These are phyloP conservation scores for Penicillium macrosclerotiorum DNA, from an alignment of 495 filamentous ascomycete genomes.

Conservation along the genomic window DNA sequence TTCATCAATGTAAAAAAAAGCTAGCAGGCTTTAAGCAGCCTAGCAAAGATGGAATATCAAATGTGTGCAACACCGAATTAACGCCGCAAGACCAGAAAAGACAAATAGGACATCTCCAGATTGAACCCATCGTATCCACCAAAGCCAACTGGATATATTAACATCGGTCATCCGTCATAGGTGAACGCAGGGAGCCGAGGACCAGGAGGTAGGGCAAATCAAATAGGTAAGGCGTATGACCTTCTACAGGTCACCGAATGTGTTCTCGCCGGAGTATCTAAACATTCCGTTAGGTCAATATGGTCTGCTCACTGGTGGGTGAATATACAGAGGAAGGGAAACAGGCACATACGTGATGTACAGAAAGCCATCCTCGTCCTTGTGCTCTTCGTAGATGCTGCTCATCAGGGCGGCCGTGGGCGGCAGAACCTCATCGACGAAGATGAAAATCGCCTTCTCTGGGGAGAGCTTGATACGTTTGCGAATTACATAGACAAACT, in stretches of 20 bases:
- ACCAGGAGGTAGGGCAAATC: conserved; percentile 1
- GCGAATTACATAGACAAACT: conserved; percentile 99
- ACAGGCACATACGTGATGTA: conserved; percentile 53
- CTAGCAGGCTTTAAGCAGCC: conserved; percentile 14
- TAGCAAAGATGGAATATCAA: conserved; percentile 18
- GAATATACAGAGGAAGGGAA: not conserved
- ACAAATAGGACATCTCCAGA: conserved; percentile 12
- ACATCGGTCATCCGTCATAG: not conserved
- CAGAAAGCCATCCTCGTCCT: conserved; percentile 61
- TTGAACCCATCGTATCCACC: conserved; percentile 6
- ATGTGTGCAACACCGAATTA: conserved; percentile 27
- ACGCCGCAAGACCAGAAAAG: conserved; percentile 24
- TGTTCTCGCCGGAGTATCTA: conserved; percentile 99
- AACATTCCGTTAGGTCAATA: conserved; percentile 30
- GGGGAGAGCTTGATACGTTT: conserved; percentile 99
- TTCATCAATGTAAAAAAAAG: conserved; percentile 7
- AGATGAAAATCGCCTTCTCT: conserved; percentile 99
- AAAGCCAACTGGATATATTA: not conserved
- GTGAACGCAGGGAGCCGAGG: not conserved
- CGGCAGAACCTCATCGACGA: conserved; percentile 97
- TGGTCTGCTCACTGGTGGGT: not conserved
- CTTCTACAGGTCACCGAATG: conserved; percentile 69
- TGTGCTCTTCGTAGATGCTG: conserved; percentile 99
- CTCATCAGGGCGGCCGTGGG: conserved; percentile 98
- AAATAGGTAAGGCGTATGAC: conserved; percentile 12